Percentiles rank a stretch among this genome's conserved stretches.
Evolutionary conservation across 148 eudicot genomes (phyloP).

Genomic region (Chenopodium suecicum): DNA sequence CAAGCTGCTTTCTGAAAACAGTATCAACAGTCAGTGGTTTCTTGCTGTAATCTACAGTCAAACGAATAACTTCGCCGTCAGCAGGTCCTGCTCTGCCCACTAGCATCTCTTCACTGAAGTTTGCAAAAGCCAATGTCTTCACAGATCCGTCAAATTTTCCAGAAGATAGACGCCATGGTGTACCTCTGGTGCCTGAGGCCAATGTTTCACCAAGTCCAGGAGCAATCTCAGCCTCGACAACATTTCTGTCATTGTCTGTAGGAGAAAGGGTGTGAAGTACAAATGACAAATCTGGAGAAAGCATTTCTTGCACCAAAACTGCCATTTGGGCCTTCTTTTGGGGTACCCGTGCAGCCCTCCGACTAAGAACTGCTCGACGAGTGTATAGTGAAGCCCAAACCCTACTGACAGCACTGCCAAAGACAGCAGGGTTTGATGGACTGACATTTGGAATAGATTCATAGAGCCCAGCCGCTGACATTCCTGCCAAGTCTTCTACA

Average conservation of each 20-base stretch:
- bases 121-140: constrained; percentile 74
- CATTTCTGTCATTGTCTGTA: constrained; percentile 51
- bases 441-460: constrained; percentile 92
- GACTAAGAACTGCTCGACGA: constrained; percentile 88
- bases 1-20: constrained; percentile 62
- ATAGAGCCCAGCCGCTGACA: constrained; percentile 97
- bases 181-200: constrained; percentile 88
- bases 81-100: constrained; percentile 55
- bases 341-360: constrained; percentile 69
- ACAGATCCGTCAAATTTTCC: constrained; percentile 74
- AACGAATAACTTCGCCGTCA: constrained; percentile 64
- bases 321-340: constrained; percentile 82
- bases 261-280: constrained; percentile 93
- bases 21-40: constrained; percentile 71
- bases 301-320: constrained; percentile 84
- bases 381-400: constrained; percentile 97
- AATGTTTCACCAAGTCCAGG: constrained; percentile 93
- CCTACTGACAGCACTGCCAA: constrained; percentile 60
- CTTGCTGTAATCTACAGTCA: constrained; percentile 81
- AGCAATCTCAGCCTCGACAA: constrained; percentile 85
- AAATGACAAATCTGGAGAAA: constrained; percentile 75
- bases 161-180: constrained; percentile 79
- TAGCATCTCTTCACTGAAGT: constrained; percentile 86
- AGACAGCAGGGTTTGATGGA: constrained; percentile 62
- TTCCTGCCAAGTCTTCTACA: constrained; percentile 93